Evolutionary conservation across 139 green algal species (phyloP), one percentile per base, ranked within the genome.

Genomic region (Picochlorum costavermella): DNA sequence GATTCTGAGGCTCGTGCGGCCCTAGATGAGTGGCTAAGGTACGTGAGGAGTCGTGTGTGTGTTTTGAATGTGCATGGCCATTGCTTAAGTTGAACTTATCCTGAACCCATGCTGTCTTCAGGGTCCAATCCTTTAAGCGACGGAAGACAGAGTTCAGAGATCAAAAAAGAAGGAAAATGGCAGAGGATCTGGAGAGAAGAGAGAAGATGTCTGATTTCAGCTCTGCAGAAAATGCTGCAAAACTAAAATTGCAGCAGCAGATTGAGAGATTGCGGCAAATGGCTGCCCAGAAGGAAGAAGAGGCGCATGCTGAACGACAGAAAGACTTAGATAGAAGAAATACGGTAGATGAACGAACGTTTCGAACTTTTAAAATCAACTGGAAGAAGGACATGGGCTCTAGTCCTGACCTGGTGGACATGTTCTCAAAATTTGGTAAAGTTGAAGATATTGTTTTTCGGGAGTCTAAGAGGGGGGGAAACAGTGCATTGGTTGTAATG

Each of bases 121-220:
- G 46, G 46, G 17, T 53, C 17, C 46, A 53, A 53, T 20, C 50
- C 9, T 23, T 28, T 14, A 53, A 53, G 13, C 63, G 62, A 28
- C 79, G 80, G 26, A 59, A 61, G 30, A 74, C 65, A 12, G 60
- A 77, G 4, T 56, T 76, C 16, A 61, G 83, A 40, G 76, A 74
- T 63, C 83, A 76, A 46, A 95, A 94, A 75, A 73, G 89, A 43
- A 82, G 82, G 49, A 83, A 86, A 61, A 84, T 94, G 83, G 68
- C 75, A 46, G 68, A 81, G 4, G 86, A 95, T 2, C 73, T 96
- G 60, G 80, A 90, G 60, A 51, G 65, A 40, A 61, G 78, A 43
- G 89, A 96, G 75, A 46, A 65, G 13, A 53, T 56, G 9, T 66
- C 36, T 3, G 31, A 66, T 30, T 57, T 30, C 5, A 75, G 64